Evolutionary conservation across 768 basidiomycete genomes (phyloP).

Genomic region (Boletus sp.): DNA sequence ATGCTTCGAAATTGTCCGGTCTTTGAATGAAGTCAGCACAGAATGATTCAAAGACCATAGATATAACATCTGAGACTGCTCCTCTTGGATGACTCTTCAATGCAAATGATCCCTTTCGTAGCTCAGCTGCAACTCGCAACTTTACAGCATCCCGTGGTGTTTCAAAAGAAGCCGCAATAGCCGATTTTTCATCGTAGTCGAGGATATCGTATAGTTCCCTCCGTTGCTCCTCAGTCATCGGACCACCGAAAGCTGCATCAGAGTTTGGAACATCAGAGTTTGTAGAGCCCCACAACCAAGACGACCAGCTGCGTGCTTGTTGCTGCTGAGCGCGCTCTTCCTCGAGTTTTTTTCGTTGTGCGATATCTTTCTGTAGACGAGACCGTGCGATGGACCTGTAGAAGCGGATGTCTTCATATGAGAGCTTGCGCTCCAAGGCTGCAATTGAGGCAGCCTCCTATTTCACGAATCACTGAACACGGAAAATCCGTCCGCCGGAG

Average conservation of each 20-base stretch:
- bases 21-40: conserved; percentile 82
- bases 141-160: conserved; percentile 79
- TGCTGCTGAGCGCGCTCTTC: conserved; percentile 64
- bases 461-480: not conserved
- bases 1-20: conserved; percentile 82
- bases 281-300: conserved; percentile 84
- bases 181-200: conserved; percentile 87
- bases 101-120: conserved; percentile 86
- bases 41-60: conserved; percentile 84
- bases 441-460: conserved; percentile 58
- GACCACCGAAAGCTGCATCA: conserved; percentile 57
- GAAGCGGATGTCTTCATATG: conserved; percentile 94
- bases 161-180: conserved; percentile 66
- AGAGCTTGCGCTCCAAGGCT: conserved; percentile 74
- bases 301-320: conserved; percentile 56
- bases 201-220: conserved; percentile 87
- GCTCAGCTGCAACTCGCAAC: conserved; percentile 67
- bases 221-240: conserved; percentile 88
- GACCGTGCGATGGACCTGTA: conserved; percentile 95
- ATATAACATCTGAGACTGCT: conserved; percentile 67
- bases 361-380: conserved; percentile 81
- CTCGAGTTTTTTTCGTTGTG: conserved; percentile 59
- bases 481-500: not conserved
- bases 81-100: conserved; percentile 75
- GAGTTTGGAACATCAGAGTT: conserved; percentile 38